Base-by-base conservation (phyloP, 2,329 filamentous ascomycete species). In the Leptodontidium sp. region DNA sequence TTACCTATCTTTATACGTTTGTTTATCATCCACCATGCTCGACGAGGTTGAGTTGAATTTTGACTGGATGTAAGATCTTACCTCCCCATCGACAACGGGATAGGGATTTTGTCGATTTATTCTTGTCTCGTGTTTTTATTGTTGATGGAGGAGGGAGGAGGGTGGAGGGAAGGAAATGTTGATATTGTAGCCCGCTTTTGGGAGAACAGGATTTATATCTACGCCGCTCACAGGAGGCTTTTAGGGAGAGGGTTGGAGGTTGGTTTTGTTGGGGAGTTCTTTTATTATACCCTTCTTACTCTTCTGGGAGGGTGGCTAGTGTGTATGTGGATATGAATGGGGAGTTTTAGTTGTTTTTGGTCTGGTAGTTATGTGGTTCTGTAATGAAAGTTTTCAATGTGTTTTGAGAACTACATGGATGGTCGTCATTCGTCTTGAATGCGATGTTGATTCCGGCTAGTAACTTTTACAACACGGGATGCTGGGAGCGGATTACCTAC, bases 141-240 rank as follows among this genome's bases (percentile, higher is more conserved):
- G 6, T 61, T 35, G 5, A 49, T 8, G 2, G 6, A 29, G 32
- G 6, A 58, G 21, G 53, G 50, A 50, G 53, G 29, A 32, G 29
- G 29, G 6, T n/a, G n/a, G n/a, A n/a, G 6, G 29, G 29, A 32
- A 32, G 61, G 43, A 38, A 38, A 26, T 40, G 52, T 61, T 24
- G 32, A 47, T 61, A 47, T 55, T 29, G 57, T 7, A 35, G 35
- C 21, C 32, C 8, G 9, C 21, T 24, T 65, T 35, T 43, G 14
- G 14, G 35, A 26, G 17, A 40, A 40, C 50, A 38, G 47, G 38
- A 26, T 50, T 47, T 68, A 64, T 4, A 43, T 64, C 1, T 24
- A 64, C 59, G 65, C 61, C 68, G 68, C 65, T 67, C 32, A 67
- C 68, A 70, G 65, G 49, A 70, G 68, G 65, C 45, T 43, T 17